Conservation (phyloP, 768 basidiomycete genomes). For the Mycena belliarum region DNA sequence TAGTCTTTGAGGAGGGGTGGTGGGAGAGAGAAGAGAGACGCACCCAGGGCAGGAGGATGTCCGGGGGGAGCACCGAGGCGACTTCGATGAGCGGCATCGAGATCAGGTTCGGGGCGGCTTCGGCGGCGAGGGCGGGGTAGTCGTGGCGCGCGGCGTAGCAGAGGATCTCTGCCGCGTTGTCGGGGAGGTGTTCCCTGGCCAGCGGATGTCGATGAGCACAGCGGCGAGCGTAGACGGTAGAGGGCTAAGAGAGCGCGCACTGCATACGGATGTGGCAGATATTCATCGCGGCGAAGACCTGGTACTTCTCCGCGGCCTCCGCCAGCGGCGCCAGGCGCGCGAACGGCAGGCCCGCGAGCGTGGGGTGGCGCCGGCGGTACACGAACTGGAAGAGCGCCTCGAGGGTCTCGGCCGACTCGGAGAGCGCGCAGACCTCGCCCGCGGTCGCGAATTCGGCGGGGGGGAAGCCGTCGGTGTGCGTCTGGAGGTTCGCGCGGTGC, state of each 20-base stretch:
- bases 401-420: not conserved
- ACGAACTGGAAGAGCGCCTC: conserved; percentile 12
- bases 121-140: not conserved
- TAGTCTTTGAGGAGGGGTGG: no score
- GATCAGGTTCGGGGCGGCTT: not conserved
- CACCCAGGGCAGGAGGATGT: not conserved
- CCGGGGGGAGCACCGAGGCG: not conserved
- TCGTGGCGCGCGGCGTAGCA: conserved; percentile 3
- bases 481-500: conserved; percentile 16
- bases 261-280: conserved; percentile 2
- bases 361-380: conserved; percentile 7
- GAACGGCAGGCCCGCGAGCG: not conserved
- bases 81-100: not conserved
- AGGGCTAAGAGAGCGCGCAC: not conserved
- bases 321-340: not conserved
- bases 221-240: not conserved
- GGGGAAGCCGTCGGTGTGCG: conserved; percentile 12
- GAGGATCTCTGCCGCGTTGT: not conserved
- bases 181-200: not conserved
- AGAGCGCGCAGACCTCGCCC: not conserved
- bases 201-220: not conserved
- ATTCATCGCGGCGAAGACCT: conserved; percentile 17
- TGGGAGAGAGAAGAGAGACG: no score
- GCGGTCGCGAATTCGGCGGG: not conserved
- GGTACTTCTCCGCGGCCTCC: conserved; percentile 18